These are phyloP conservation scores for Luffa aegyptiaca DNA, from an alignment of 306 rosid species.

Conservation along the genomic window DNA sequence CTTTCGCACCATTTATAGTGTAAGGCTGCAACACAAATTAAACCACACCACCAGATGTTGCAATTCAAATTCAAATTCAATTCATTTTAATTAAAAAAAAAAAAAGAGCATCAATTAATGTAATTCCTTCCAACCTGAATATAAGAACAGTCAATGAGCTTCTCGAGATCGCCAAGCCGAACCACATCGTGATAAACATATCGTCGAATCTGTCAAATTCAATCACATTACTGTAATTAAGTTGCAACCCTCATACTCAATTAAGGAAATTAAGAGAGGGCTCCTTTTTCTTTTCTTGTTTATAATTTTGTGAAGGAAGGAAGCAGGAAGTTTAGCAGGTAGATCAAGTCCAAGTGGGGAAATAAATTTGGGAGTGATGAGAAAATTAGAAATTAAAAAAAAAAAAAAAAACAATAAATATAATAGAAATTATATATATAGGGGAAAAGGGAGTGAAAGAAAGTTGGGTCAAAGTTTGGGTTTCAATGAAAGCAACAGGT, in stretches of 20 bases:
- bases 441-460: background rate
- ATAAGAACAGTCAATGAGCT: constrained; percentile 76
- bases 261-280: no score
- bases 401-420: no score
- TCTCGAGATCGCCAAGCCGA: constrained; percentile 79
- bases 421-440: no score
- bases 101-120: background rate
- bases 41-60: background rate
- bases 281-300: no score
- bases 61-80: background rate
- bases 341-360: no score
- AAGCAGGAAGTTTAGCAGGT: no score
- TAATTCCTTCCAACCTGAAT: constrained; percentile 42
- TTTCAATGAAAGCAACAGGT: constrained; percentile 80
- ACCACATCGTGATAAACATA: constrained; percentile 93
- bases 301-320: no score
- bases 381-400: no score
- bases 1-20: constrained; percentile 87
- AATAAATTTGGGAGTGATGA: no score
- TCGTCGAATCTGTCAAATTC: constrained; percentile 62
- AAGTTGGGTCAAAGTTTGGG: constrained; percentile 65
- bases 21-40: constrained; percentile 50
- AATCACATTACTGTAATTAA: no score
- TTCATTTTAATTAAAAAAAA: background rate
- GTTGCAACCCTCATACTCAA: no score